Base-by-base conservation (phyloP, 352 stramenopile genomes). In the Paralagenidium karlingii region DNA sequence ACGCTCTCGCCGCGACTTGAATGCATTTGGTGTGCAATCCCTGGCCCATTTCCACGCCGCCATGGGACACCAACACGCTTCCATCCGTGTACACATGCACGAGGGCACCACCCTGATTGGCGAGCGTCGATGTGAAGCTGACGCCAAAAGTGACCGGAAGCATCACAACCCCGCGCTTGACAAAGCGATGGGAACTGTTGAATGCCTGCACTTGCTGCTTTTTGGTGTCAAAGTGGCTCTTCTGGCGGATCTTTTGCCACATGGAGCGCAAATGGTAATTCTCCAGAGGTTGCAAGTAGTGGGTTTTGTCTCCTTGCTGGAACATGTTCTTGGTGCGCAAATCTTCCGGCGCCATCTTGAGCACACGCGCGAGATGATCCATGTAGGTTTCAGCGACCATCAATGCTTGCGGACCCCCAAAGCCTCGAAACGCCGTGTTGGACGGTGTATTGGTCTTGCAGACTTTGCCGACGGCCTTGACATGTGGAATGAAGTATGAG, bases 1-100 rank as follows among this genome's bases (percentile, higher is more conserved):
- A 97, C 13, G 83, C 84, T 20, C 91, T 76, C 18, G 93, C 92
- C 13, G 87, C 68, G 27, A 88, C 67, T 39, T 88, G 75, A 30
- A 86, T 84, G 38, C 93, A 85, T 59, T 98, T 98, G 1, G 93
- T 98, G 58, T 98, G 88, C 5, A 98, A 57, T 9, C 93, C 94
- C 60, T 98, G 93, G 22, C 93, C 92, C 94, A 98, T 98, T 65
- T 98, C 94, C n/a, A 94, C 95, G 20, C 93, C 94, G 21, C 94
- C 92, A 46, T 98, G 92, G 8, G 81, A 94, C 8, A 98, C 70
- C 27, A 98, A 53, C 22, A 98, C 89, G 42, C 88, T 97, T 7
- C 91, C 93, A 47, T 98, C 94, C 1, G 69, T 70, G 55, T 98
- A 98, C 10, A 98, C 64, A 58, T 98, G 89, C 8, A 98, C 93